phyloP scores from a whole-genome alignment of 768 basidiomycete species.

The Cystofilobasidium bisporidii region DNA sequence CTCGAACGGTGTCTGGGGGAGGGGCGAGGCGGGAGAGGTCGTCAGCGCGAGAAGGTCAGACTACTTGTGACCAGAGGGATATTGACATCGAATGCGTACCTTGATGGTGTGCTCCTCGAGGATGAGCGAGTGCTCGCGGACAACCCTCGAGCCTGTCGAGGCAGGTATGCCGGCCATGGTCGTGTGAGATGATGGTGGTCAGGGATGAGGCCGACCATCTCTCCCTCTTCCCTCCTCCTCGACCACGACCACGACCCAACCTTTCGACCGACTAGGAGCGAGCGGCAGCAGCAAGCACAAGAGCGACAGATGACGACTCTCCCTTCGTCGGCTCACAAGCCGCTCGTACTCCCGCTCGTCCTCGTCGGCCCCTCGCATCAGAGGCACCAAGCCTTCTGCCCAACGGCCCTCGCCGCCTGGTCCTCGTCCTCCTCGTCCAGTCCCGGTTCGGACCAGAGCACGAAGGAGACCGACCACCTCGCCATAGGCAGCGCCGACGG shows the following conservation, averaged over 20 bases:
- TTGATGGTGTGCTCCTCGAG: constrained; percentile 76
- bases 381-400: neutral
- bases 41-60: too few relatives aligned
- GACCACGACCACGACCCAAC: too few relatives aligned
- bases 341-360: neutral
- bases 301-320: too few relatives aligned
- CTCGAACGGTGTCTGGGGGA: constrained; percentile 70
- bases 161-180: too few relatives aligned
- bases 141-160: constrained; percentile 49
- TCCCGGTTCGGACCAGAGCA: too few relatives aligned
- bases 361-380: neutral
- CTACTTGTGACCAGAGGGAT: too few relatives aligned
- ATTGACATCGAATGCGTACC: constrained; percentile 43
- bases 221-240: too few relatives aligned
- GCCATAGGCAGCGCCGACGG: neutral
- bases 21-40: neutral
- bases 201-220: too few relatives aligned
- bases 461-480: too few relatives aligned
- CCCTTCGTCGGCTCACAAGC: neutral
- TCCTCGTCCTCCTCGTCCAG: neutral
- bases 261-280: too few relatives aligned
- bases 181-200: too few relatives aligned
- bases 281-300: too few relatives aligned
- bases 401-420: neutral
- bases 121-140: constrained; percentile 62